Conservation (phyloP, 176 grass and related monocot species). For the Bolboschoenus planiculmis region DNA sequence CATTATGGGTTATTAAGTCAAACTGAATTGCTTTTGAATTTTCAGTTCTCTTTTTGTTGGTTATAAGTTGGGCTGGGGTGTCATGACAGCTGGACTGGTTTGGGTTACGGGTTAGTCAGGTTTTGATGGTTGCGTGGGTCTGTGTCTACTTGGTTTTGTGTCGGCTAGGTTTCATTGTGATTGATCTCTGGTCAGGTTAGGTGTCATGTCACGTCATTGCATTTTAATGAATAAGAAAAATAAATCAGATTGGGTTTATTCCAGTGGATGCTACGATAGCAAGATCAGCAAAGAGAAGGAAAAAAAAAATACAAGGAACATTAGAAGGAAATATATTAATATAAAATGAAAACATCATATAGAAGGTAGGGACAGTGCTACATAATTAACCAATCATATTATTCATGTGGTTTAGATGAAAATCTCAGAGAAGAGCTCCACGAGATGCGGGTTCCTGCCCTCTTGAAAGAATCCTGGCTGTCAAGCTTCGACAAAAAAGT, state of each 20-base stretch:
- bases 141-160: not conserved
- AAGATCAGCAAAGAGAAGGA: too few relatives aligned
- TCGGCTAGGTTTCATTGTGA: not conserved
- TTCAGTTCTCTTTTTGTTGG: not conserved
- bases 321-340: not conserved
- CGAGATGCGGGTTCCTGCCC: constrained; percentile 63
- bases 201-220: not conserved
- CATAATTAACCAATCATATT: constrained; percentile 15
- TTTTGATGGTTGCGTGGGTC: not conserved
- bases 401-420: constrained; percentile 63
- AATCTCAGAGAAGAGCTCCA: constrained; percentile 81
- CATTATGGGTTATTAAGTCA: not conserved
- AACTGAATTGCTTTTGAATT: not conserved
- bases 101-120: not conserved
- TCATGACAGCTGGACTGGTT: not conserved
- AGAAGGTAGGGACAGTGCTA: not conserved
- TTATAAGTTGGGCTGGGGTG: not conserved
- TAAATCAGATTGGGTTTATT: not conserved
- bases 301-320: too few relatives aligned
- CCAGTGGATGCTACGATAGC: not conserved
- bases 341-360: not conserved
- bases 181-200: not conserved
- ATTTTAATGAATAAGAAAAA: not conserved
- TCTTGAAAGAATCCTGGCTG: constrained; percentile 42
- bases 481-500: constrained; percentile 37